Evolutionary conservation across 2,329 filamentous ascomycete species (phyloP), one percentile per base, ranked within the genome.

Genomic region (Pyrenochaeta sp.): DNA sequence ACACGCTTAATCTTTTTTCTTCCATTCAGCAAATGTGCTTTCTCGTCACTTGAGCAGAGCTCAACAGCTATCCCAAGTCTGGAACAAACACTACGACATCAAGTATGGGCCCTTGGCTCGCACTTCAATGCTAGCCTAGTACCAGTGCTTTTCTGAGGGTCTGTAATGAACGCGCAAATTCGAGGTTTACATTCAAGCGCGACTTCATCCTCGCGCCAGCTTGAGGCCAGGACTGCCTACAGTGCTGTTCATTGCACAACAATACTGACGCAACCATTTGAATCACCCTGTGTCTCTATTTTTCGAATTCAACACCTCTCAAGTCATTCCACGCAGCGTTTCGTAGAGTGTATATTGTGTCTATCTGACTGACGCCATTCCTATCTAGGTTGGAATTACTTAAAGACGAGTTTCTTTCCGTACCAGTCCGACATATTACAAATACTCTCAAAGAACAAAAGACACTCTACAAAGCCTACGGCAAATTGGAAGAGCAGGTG

Each of bases 341-440:
- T 39, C n/a, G 12, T 7, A 23, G 12, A 4, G n/a, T 39, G 10
- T 6, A 2, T 21, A 3, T 18, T 39, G 10, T 6, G 2, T 21
- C 2, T 20, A 14, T 21, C 46, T 49, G 41, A 35, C 60, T 66
- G 37, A 68, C 54, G 36, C 36, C 7, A 17, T 12, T 55, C 9
- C 21, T 20, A 6, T 44, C 10, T 44, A 76, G 73, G n/a, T 7
- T 54, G 35, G 61, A 67, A 6, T 37, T 75, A n/a, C 68, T 81
- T 11, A 78, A 78, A 57, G 74, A 78, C 45, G 77, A 80, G 37
- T 80, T 79, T 44, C 71, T 65, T 0, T 62, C 68, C 7, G 64
- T 80, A 5, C 73, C 77, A 1, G 64, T 69, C 10, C 61, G 66
- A 14, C 73, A 74, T 51, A 75, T 81, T 54, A 58, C 59, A 15